Base-by-base conservation (phyloP, 192 early-diverging fungal genomes). In the Coemansia sp. region DNA sequence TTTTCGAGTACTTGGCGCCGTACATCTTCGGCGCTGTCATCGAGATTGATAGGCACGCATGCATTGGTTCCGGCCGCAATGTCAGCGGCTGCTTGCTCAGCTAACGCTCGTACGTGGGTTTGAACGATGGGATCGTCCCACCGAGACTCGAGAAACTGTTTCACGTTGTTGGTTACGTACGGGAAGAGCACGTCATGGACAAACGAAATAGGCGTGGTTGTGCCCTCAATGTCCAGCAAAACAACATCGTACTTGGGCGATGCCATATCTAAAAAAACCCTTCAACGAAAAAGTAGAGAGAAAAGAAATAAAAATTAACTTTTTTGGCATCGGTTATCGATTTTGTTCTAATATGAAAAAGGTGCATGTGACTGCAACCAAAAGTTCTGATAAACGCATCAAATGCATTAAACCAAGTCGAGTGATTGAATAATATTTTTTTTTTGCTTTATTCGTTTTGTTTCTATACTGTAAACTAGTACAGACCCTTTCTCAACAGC, bases 191-290 rank as follows among this genome's bases (percentile, higher is more conserved):
- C 84, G 50, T 96, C 93, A 75, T 94, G 93, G 19, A 99, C 95
- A 85, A 97, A 99, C 21, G 93, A 87, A 28, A 99, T 96, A 15
- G 95, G 94, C 1, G 94, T 96, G 5, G 94, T 98, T 1, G 97
- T 99, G 15, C 97, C 95, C 74, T 97, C 94, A 65, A 96, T 91
- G 68, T 96, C 94, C n/a, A 93, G 77, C 51, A 96, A 53, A 23
- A 82, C 78, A 15, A 59, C 62, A 17, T 71, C 72, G 60, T 81
- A 81, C 36, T 26, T 34, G 4, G 19, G 10, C 46, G 47, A 22
- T 11, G 36, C 11, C 44, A 66, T 36, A 21, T 47, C 28, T 28
- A 14, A 21, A 15, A 42, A n/a, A 4, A 1, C 5, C 15, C 11
- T 0, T 22, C 50, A 10, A 21, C 3, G 23, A 59, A 38, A 17